Evolutionary conservation across 768 basidiomycete species (phyloP).

Genomic region (Termitomyces sp.): DNA sequence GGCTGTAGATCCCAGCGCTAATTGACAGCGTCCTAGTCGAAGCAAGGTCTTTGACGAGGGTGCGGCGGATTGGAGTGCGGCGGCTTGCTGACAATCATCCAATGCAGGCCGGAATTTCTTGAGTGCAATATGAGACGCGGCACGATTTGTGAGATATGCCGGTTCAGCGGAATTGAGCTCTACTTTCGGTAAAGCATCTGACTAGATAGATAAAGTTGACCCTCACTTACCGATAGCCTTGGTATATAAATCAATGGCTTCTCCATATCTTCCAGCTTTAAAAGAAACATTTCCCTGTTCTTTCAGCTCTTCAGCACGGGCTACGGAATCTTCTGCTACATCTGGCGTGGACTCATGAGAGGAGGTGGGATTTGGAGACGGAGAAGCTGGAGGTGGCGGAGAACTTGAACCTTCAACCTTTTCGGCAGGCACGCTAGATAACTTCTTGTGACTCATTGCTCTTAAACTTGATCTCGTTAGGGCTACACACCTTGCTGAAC

Average conservation of each 20-base stretch:
- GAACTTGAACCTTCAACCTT: constrained; percentile 12
- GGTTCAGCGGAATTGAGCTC: constrained; percentile 62
- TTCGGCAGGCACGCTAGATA: background rate
- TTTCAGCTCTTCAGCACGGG: constrained; percentile 58
- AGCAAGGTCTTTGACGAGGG: constrained; percentile 76
- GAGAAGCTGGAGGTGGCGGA: constrained; percentile 7
- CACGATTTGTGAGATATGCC: constrained; percentile 79
- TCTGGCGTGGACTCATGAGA: constrained; percentile 19
- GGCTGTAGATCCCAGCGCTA: constrained; percentile 66
- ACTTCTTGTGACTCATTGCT: background rate
- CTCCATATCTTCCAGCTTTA: constrained; percentile 55
- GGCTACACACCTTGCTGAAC: constrained; percentile 7
- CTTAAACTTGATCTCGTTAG: background rate
- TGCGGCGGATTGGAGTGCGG: constrained; percentile 50
- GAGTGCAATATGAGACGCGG: constrained; percentile 78
- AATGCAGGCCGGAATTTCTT: constrained; percentile 74
- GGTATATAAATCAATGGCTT: constrained; percentile 71
- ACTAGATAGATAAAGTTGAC: background rate
- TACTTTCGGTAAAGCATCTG: constrained; percentile 16
- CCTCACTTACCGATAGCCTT: constrained; percentile 56
- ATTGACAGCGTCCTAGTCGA: constrained; percentile 78
- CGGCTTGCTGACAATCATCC: constrained; percentile 73
- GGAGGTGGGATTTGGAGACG: constrained; percentile 6
- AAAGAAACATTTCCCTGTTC: constrained; percentile 75
- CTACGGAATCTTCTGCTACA: constrained; percentile 27